Base-by-base conservation (phyloP, 345 rosid genomes). In the Hibiscus syriacus region DNA sequence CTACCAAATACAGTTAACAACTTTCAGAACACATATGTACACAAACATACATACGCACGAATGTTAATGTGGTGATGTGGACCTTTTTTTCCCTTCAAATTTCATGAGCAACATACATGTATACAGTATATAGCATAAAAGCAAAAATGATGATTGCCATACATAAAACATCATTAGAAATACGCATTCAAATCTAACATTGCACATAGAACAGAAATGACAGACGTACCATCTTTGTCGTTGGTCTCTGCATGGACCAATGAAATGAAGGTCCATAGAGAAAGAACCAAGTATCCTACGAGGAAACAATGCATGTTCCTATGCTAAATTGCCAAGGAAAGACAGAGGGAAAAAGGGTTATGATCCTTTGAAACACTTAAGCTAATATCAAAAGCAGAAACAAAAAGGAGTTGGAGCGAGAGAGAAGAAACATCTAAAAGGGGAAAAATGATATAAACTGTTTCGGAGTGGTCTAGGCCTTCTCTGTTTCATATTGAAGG, bases 191-290 rank as follows among this genome's bases (percentile, higher is more conserved):
- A 43, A 43, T 43, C 14, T 3, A 43, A 13, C 12, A 43, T 43
- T 14, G 48, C 48, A 43, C 38, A 34, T 1, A 6, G 38, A 6
- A 34, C 38, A 34, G 9, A 43, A 43, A 43, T 49, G 9, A 14
- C n/a, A 70, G 3, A 62, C 67, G 67, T 78, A 88, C 91, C 88
- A 36, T 88, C 89, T 38, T 73, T 73, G 26, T 82, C 79, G 53
- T 83, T 77, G 1, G 95, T 86, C 75, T 83, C 80, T 13, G 95
- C 82, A 76, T 74, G 78, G 65, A 75, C 87, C 22, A 64, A 12
- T 22, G 67, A 69, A 49, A 72, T 19, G 58, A 81, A 67, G 69
- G 74, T 32, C 52, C 77, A 79, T 19, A 84, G 73, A 73, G 70
- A 78, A 67, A 79, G 19, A 22, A 77, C 4, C 41, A 70, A 76